Conservation (phyloP, 148 eudicot species). For the Silene conica region DNA sequence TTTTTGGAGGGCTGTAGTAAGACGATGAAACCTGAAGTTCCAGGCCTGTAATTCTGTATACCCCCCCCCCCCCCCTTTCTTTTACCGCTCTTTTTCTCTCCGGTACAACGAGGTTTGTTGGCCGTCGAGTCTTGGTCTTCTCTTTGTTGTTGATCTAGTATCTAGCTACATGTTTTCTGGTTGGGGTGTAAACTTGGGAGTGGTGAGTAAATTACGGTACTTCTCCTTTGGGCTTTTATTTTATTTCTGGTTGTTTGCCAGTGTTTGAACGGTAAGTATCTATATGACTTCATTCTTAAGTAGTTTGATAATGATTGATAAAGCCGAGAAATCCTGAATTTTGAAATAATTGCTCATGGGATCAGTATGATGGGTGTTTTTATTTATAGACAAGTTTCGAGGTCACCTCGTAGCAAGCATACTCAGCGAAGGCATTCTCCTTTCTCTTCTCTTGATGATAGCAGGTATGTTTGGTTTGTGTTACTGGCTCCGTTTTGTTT, state of each 20-base stretch:
- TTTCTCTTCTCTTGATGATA: slow-evolving; percentile 85
- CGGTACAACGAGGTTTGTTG: background rate
- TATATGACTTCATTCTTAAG: slow-evolving; percentile 14
- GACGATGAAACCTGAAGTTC: background rate
- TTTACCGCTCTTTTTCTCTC: background rate
- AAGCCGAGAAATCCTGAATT: slow-evolving; percentile 35
- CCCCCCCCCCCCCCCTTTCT: background rate
- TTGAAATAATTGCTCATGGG: slow-evolving; percentile 48
- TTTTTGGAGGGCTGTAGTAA: background rate
- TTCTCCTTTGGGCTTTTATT: background rate
- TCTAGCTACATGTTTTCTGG: slow-evolving; percentile 3
- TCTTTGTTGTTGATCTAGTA: background rate
- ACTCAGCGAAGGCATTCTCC: slow-evolving; percentile 98
- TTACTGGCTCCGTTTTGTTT: slow-evolving; percentile 14
- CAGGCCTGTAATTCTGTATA: background rate
- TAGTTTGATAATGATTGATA: slow-evolving; percentile 26
- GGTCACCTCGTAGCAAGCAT: slow-evolving; percentile 97
- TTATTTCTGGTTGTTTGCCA: background rate
- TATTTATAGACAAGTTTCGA: slow-evolving; percentile 88
- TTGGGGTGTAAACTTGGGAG: background rate
- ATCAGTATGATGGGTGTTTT: slow-evolving; percentile 77
- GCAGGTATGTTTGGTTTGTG: slow-evolving; percentile 61
- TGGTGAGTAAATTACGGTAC: background rate
- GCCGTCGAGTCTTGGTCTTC: background rate
- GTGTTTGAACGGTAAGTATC: slow-evolving; percentile 9